Base-by-base conservation (phyloP, 345 rosid genomes). In the Populus euphratica region DNA sequence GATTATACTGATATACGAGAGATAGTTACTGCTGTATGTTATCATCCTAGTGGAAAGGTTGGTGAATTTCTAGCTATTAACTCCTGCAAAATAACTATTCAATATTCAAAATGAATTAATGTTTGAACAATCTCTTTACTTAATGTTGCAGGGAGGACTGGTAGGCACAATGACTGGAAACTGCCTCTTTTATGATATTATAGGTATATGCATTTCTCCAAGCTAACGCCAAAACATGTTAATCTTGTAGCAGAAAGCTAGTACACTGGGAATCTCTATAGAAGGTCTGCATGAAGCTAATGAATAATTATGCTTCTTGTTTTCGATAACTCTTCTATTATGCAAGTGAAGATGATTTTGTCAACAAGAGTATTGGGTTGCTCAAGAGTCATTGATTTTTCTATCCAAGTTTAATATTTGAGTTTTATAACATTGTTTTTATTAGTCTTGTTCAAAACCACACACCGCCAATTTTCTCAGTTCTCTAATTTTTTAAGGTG, bases 81-180 rank as follows among this genome's bases (percentile, higher is more conserved):
- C 25, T 69, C 21, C 67, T 36, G 64, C 27, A 38, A 8, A 23
- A 59, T 31, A 25, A 35, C 14, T 8, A 10, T 3, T 8, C 27
- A 36, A 36, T 38, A 10, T 71, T 16, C 17, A 43, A 77, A n/a
- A 35, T 77, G 35, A 27, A 13, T 41, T 38, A 18, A 56, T 52
- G 18, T 72, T 77, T 68, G 73, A 79, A 70, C 66, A 61, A 71
- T 65, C 39, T 73, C 39, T 38, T 76, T 69, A 21, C 35, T 82
- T 73, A 38, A 36, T 35, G 8, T 78, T 82, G 64, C 92, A 92
- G 85, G 89, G 91, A 79, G 96, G 80, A 38, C 83, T 90, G 23
- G 90, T 91, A 68, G 98, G 98, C 77, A 80, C 92, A 18, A 82
- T 91, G 94, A 64, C 79, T 18, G 96, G 98, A 31, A 85, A 87